These are phyloP conservation scores for Peterozyma xylosa DNA, from an alignment of 805 yeast genomes.

Conservation along the genomic window DNA sequence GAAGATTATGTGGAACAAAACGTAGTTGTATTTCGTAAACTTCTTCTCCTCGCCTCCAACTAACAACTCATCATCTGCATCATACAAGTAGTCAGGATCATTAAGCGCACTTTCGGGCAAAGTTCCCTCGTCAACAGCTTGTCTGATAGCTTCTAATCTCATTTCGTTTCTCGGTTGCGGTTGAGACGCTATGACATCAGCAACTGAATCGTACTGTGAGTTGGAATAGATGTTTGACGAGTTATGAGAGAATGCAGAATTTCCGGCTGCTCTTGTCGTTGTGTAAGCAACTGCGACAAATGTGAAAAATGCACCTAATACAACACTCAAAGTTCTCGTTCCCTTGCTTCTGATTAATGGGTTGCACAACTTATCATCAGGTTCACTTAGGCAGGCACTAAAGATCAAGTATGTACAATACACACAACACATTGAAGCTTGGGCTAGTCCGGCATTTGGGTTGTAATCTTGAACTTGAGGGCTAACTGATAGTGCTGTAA, in stretches of 20 bases:
- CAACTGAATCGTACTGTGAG: slow-evolving; percentile 34
- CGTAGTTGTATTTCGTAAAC: slow-evolving; percentile 74
- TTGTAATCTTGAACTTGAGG: slow-evolving; percentile 86
- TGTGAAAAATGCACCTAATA: slow-evolving; percentile 89
- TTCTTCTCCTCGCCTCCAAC: slow-evolving; percentile 51
- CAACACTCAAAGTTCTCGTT: slow-evolving; percentile 80
- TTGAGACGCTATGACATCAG: slow-evolving; percentile 32
- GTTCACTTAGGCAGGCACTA: slow-evolving; percentile 93
- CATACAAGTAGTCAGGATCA: slow-evolving; percentile 58
- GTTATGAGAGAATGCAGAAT: slow-evolving; percentile 50
- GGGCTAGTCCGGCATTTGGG: slow-evolving; percentile 95
- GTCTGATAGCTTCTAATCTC: slow-evolving; percentile 81
- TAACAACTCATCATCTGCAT: slow-evolving; percentile 32
- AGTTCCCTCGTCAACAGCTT: slow-evolving; percentile 95
- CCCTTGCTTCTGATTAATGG: slow-evolving; percentile 87
- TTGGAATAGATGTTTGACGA: slow-evolving; percentile 21
- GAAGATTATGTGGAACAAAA: slow-evolving; percentile 85
- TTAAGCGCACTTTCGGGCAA: slow-evolving; percentile 86
- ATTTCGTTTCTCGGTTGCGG: slow-evolving; percentile 59
- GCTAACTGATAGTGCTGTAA: slow-evolving; percentile 66
- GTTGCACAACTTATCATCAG: slow-evolving; percentile 88
- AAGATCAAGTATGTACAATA: slow-evolving; percentile 88
- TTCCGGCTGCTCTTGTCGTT: slow-evolving; percentile 93
- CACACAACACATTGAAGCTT: slow-evolving; percentile 89
- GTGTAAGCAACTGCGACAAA: slow-evolving; percentile 95